Evolutionary conservation across 2,329 filamentous ascomycete genomes (phyloP), one percentile per base, ranked within the genome.

Genomic region (Apiospora kogelbergensis): DNA sequence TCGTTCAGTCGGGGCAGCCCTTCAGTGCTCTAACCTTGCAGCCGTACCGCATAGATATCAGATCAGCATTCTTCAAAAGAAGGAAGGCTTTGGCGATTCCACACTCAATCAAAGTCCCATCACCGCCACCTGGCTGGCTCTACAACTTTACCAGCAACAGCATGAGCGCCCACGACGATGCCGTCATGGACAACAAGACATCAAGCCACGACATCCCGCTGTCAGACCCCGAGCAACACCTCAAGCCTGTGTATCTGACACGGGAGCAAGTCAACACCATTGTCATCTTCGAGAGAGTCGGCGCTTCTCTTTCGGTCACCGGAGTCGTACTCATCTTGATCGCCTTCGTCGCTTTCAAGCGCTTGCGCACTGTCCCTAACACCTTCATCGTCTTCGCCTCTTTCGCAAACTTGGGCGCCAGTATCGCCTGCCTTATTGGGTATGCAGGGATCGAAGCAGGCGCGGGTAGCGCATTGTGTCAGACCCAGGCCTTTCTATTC

Each of bases 371-470:
- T 24, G 85, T 90, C 0, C 87, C 88, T 20, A 89, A 89, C 73
- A 88, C 86, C 1, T 90, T 90, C 71, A 89, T 90, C 66, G 81
- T 89, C 30, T 89, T 89, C 73, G 88, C 88, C 6, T 89, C 87
- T 24, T 81, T 89, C 33, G 85, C 87, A 70, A 90, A 90, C 71
- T 78, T 89, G 5, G 87, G 87, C 2, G 87, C 88, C 15, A 88
- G 87, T 72, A 80, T 85, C 57, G 93, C 90, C 13, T 93, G 91
- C 64, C 82, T 94, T 33, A 93, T 95, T 64, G 91, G 90, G 6
- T 87, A 89, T 68, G 86, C 89, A 20, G 91, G 90, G 1, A 83
- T 94, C 48, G 75, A 80, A 1, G 80, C 80, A 44, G 89, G 89
- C 1, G 80, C 82, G 24, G 78, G 80, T 0, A 88, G 86, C 40